Evolutionary conservation across 352 stramenopile species (phyloP), one percentile per base, ranked within the genome.

Genomic region (Thalassiosira mediterranea): DNA sequence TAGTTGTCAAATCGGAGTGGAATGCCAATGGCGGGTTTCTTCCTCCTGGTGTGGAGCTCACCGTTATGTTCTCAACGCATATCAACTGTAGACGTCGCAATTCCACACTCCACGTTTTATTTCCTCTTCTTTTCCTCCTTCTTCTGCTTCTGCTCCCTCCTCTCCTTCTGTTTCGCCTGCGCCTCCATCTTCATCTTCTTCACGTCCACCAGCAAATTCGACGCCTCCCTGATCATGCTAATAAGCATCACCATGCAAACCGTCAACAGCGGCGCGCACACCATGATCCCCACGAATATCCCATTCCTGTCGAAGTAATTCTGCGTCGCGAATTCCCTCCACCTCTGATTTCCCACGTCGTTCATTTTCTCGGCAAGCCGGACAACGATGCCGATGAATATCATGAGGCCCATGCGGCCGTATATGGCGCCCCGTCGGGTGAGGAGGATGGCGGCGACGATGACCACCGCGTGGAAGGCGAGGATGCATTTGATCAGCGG

Each of bases 301-400:
- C 89, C 89, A 46, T 74, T 60, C 19, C 63, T 73, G 62, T 94
- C 89, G 83, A 94, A 94, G 75, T 94, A 94, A 59, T 94, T 90
- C 74, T 94, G 89, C 13, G 83, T 92, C 28, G 78, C 72, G 65
- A 91, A 90, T 21, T 83, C 74, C 67, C 82, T 59, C 87, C 87
- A 94, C 49, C 88, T 51, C 29, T 64, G 62, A 10, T 46, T 52
- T 2, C 70, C 79, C n/a, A 78, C 59, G 25, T 15, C 23, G 62
- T 94, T 94, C 1, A 91, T 17, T 11, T 53, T 71, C 75, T 94
- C 87, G 21, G 87, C 78, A 3, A 71, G 64, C 25, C 83, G 73
- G 19, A 93, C 84, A 28, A 91, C 40, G 17, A 78, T 69, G 31
- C 29, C 75, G 51, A 92, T 74, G 2, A 88, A 67, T 10, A 90